Conservation (phyloP, 345 rosid genomes). For the Arabis hirsuta region DNA sequence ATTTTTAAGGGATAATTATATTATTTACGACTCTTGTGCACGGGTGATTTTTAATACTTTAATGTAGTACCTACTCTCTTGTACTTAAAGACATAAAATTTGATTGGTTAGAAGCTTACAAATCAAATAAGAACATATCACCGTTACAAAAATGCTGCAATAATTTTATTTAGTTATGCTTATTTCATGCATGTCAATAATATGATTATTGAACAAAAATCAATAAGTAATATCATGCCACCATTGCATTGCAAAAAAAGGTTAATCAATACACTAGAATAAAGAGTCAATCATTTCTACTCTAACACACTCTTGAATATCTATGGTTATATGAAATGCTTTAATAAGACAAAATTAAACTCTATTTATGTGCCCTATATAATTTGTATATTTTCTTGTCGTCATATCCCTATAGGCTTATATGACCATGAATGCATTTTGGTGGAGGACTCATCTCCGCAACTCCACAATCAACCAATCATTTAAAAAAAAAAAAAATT, state of each 20-base stretch:
- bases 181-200: constrained; percentile 39
- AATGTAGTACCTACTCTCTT: constrained; percentile 29
- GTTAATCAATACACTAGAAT: constrained; percentile 27
- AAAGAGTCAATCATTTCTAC: constrained; percentile 39
- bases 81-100: constrained; percentile 34
- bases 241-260: constrained; percentile 31
- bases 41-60: constrained; percentile 35
- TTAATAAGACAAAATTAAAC: constrained; percentile 30
- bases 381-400: constrained; percentile 20
- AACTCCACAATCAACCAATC: constrained; percentile 31
- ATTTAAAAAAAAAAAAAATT: background rate
- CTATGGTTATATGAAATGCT: constrained; percentile 19
- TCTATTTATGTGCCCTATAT: constrained; percentile 28
- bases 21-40: constrained; percentile 40
- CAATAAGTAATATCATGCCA: constrained; percentile 34
- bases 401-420: constrained; percentile 37
- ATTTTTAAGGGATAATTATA: constrained; percentile 22
- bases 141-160: constrained; percentile 30
- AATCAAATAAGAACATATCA: constrained; percentile 39
- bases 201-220: constrained; percentile 23
- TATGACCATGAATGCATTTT: constrained; percentile 25
- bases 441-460: constrained; percentile 22
- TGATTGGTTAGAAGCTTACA: constrained; percentile 34
- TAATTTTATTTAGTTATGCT: constrained; percentile 18
- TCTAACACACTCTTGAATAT: constrained; percentile 40